These are phyloP conservation scores for Cornus florida DNA, from an alignment of 148 eudicot genomes.

Conservation along the genomic window DNA sequence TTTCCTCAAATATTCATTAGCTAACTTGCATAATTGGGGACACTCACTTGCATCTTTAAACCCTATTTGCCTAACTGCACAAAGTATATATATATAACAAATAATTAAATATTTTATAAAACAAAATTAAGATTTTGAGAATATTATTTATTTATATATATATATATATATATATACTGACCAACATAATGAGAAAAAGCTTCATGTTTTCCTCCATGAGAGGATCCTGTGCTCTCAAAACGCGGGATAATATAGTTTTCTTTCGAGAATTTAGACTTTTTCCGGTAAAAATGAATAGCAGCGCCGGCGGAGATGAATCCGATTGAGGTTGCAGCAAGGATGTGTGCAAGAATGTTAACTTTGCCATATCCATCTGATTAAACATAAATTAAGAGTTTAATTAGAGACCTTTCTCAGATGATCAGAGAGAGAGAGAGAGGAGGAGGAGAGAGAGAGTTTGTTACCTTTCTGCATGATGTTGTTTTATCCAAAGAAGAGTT, in stretches of 20 bases:
- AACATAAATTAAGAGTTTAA: neutral
- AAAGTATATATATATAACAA: neutral
- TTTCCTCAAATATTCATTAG: slow-evolving; percentile 57
- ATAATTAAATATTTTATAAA: too few species aligned
- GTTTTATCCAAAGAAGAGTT: neutral
- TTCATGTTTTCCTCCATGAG: slow-evolving; percentile 65
- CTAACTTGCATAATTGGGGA: slow-evolving; percentile 57
- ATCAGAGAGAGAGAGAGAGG: neutral
- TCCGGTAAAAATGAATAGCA: slow-evolving; percentile 17
- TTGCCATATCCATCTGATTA: slow-evolving; percentile 21
- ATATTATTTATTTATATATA: too few species aligned
- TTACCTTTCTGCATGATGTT: neutral
- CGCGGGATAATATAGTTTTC: slow-evolving; percentile 39
- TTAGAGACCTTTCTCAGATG: neutral
- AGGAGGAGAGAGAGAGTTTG: neutral
- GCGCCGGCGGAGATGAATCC: neutral
- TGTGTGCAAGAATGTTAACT: slow-evolving; percentile 15
- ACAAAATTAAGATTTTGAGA: too few species aligned
- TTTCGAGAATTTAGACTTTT: neutral
- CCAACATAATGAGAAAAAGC: slow-evolving; percentile 87
- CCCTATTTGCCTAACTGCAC: slow-evolving; percentile 86
- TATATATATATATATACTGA: slow-evolving; percentile 19
- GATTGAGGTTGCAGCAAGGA: slow-evolving; percentile 31
- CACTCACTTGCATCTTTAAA: slow-evolving; percentile 66
- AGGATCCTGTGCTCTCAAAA: slow-evolving; percentile 43